These are phyloP conservation scores for Dendrobium huoshanense DNA, from an alignment of 106 monocot species.

Conservation along the genomic window DNA sequence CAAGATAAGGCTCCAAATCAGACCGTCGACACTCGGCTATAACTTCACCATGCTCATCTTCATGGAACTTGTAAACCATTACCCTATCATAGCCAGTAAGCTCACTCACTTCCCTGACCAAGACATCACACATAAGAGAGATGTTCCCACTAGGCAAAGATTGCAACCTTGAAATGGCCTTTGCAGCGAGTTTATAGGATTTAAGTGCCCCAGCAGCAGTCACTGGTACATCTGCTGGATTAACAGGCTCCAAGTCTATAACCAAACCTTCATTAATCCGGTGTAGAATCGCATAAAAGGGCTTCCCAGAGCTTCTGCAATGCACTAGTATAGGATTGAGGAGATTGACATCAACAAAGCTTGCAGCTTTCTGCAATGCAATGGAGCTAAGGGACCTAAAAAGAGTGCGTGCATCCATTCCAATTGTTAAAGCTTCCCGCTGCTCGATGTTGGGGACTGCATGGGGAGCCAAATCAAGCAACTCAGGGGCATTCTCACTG, in stretches of 20 bases:
- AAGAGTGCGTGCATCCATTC: conserved; percentile 51
- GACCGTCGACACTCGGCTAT: conserved; percentile 60
- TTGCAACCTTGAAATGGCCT: conserved; percentile 75
- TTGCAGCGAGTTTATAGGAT: conserved; percentile 83
- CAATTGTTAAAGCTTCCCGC: conserved; percentile 45
- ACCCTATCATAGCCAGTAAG: conserved; percentile 85
- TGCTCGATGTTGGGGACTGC: conserved; percentile 89
- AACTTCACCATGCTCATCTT: conserved; percentile 92
- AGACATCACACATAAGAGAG: conserved; percentile 64
- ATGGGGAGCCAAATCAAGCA: conserved; percentile 72
- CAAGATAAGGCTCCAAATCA: conserved; percentile 77
- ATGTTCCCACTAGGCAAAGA: conserved; percentile 77
- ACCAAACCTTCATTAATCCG: conserved; percentile 59
- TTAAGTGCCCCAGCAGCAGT: conserved; percentile 71
- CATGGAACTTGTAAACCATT: conserved; percentile 94
- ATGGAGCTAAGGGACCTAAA: conserved; percentile 40
- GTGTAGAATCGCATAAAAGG: conserved; percentile 84
- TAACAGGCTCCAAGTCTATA: conserved; percentile 90
- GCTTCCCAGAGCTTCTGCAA: conserved; percentile 64
- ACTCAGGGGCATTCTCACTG: conserved; percentile 81
- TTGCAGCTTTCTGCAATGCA: conserved; percentile 73
- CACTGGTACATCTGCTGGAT: conserved; percentile 60
- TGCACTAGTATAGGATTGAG: conserved; percentile 82
- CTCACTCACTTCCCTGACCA: conserved; percentile 65
- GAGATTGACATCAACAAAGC: conserved; percentile 55